These are phyloP conservation scores for Macrophomina pseudophaseolina DNA, from an alignment of 2,329 filamentous ascomycete genomes.

Conservation along the genomic window DNA sequence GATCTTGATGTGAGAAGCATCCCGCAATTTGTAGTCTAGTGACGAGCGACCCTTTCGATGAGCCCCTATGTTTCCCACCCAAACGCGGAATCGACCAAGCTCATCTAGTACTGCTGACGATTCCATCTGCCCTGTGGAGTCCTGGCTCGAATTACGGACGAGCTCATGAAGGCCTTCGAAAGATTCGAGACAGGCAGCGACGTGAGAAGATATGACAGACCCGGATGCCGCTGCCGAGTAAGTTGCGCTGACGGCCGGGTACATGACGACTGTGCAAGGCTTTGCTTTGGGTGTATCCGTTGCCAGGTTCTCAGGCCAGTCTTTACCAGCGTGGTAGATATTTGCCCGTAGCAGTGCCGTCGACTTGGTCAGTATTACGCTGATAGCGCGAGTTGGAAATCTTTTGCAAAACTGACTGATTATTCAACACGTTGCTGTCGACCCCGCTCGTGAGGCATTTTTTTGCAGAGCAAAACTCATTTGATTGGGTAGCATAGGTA, in stretches of 20 bases:
- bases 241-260: background rate
- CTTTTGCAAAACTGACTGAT: too few species aligned
- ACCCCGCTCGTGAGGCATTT: too few species aligned
- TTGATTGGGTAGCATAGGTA: background rate
- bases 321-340: too few species aligned
- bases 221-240: background rate
- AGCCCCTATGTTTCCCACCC: slow-evolving; percentile 43
- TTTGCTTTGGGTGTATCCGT: background rate
- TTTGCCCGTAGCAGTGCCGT: too few species aligned
- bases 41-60: slow-evolving; percentile 39
- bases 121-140: slow-evolving; percentile 25
- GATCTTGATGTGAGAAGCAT: slow-evolving; percentile 36
- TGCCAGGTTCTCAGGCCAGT: too few species aligned
- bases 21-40: slow-evolving; percentile 40
- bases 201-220: background rate
- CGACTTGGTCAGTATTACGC: too few species aligned
- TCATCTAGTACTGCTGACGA: slow-evolving; percentile 32
- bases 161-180: background rate
- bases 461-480: too few species aligned
- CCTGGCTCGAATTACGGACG: background rate
- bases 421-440: too few species aligned
- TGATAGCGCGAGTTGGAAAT: too few species aligned
- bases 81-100: slow-evolving; percentile 39
- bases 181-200: background rate
- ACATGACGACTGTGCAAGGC: background rate